Base-by-base conservation (phyloP, 2,329 filamentous ascomycete genomes). In the Leptoxyphium fumago region DNA sequence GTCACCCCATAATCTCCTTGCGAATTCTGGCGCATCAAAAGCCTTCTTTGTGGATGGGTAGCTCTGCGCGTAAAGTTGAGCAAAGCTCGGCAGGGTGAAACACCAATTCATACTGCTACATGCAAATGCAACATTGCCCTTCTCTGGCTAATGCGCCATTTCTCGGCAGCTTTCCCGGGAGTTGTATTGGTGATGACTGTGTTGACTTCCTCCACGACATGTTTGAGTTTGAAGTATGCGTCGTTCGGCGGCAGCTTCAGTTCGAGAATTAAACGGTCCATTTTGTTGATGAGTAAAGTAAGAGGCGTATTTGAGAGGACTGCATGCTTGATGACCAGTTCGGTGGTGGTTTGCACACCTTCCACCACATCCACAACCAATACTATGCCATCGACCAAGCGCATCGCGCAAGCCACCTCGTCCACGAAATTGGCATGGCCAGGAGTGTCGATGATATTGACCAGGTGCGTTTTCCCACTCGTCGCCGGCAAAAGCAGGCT, bases 401-500 rank as follows among this genome's bases (percentile, higher is more conserved):
- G 78, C 55, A 94, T 70, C 1, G 87, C 82, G 4, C 87, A 80
- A 8, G 91, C 91, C 32, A 98, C 86, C 64, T 98, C 91, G 60
- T 98, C 91, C 38, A 93, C 89, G 61, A 98, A 98, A 64, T 98
- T 95, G 59, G 96, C 91, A 61, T 98, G 91, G 6, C 91, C 91
- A 1, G 91, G 91, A 1, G 91, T 98, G 65, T 98, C 91, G 46
- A 98, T 72, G 44, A 98, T 79, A 64, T 96, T 96, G 66, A 98
- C 69, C 2, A 98, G 73, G 65, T 96, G 88, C 30, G 88, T 96
- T 66, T 98, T 98, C 43, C 86, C 85, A 62, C 84, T 86, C 8
- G 86, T 88, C 53, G 78, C 84, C 56, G 85, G 86, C 45, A 98
- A 70, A 32, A 96, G 80, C 52, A 98, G 67, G 58, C 83, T 94